A percentile compares a stretch with the other conserved stretches of the same genome.
These are phyloP conservation scores for Fusarium torulosum DNA, from an alignment of 2,329 filamentous ascomycete genomes.

Conservation along the genomic window DNA sequence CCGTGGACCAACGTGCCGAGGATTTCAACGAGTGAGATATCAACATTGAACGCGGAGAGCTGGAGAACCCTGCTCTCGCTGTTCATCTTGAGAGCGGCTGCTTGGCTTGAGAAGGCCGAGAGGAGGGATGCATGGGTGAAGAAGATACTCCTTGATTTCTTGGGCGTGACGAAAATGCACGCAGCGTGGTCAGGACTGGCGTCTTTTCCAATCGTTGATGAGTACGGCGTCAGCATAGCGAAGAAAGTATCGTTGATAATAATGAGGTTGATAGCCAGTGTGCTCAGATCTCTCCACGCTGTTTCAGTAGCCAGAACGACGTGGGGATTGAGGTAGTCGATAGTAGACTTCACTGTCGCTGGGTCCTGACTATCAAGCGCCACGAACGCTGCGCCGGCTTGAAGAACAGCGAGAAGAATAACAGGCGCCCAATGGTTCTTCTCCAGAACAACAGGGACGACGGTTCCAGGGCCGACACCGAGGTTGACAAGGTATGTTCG, in stretches of 20 bases:
- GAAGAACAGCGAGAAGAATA: constrained; percentile 76
- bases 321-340: constrained; percentile 58
- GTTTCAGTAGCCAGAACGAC: constrained; percentile 61
- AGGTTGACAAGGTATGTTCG: constrained; percentile 62
- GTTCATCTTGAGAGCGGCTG: constrained; percentile 62
- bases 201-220: constrained; percentile 48
- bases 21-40: constrained; percentile 65
- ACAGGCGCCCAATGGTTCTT: constrained; percentile 78
- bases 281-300: constrained; percentile 55
- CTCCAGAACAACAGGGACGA: constrained; percentile 76
- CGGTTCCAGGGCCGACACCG: constrained; percentile 64
- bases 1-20: constrained; percentile 66
- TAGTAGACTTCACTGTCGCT: constrained; percentile 57
- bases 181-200: constrained; percentile 63
- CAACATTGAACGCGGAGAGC: constrained; percentile 66
- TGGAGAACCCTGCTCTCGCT: constrained; percentile 67
- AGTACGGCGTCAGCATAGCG: constrained; percentile 51
- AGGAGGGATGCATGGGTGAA: constrained; percentile 71
- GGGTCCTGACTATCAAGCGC: constrained; percentile 62
- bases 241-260: constrained; percentile 59
- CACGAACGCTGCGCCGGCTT: constrained; percentile 66
- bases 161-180: constrained; percentile 71
- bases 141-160: constrained; percentile 70
- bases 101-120: constrained; percentile 65
- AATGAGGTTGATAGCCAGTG: constrained; percentile 56